Evolutionary conservation across 2,329 filamentous ascomycete genomes (phyloP).

Genomic region (Paramyrothecium sp.): DNA sequence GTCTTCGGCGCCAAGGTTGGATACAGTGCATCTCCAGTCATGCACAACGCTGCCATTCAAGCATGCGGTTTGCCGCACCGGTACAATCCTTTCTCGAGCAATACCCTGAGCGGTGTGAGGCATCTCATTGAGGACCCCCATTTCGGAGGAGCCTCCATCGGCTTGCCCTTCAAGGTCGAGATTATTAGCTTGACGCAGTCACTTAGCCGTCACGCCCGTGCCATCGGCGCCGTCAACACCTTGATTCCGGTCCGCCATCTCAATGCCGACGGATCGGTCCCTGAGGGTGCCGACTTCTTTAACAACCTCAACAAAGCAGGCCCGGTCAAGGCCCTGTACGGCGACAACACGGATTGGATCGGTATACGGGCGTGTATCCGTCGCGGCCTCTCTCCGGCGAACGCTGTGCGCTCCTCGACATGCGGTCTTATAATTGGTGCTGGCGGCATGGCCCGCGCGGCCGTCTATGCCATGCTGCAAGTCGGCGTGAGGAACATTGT

Average conservation of each 20-base stretch:
- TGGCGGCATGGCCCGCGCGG: slow-evolving; percentile 75
- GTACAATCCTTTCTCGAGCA: slow-evolving; percentile 64
- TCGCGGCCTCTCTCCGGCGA: slow-evolving; percentile 70
- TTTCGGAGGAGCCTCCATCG: slow-evolving; percentile 72
- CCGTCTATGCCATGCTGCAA: slow-evolving; percentile 75
- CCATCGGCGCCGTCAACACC: slow-evolving; percentile 76
- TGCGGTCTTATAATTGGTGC: slow-evolving; percentile 62
- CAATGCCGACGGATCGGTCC: slow-evolving; percentile 54
- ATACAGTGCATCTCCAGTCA: slow-evolving; percentile 73
- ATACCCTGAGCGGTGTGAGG: slow-evolving; percentile 61
- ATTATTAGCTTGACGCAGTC: slow-evolving; percentile 67
- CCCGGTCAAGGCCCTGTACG: slow-evolving; percentile 67
- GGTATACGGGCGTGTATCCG: slow-evolving; percentile 73
- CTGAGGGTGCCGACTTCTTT: slow-evolving; percentile 51
- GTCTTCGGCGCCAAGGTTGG: slow-evolving; percentile 71
- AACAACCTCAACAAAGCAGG: slow-evolving; percentile 60
- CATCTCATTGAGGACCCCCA: slow-evolving; percentile 62
- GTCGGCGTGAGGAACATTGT: slow-evolving; percentile 75
- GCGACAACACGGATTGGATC: slow-evolving; percentile 82
- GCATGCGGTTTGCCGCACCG: slow-evolving; percentile 67
- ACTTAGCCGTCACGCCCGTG: slow-evolving; percentile 69
- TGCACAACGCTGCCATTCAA: slow-evolving; percentile 71
- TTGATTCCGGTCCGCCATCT: slow-evolving; percentile 67
- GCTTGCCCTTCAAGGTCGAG: slow-evolving; percentile 73
- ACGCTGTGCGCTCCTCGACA: slow-evolving; percentile 55